A percentile compares a stretch with the other conserved stretches of the same genome.
Evolutionary conservation across 371 early-diverging fungal species (phyloP).

Genomic region (Syncephalis fuscata): DNA sequence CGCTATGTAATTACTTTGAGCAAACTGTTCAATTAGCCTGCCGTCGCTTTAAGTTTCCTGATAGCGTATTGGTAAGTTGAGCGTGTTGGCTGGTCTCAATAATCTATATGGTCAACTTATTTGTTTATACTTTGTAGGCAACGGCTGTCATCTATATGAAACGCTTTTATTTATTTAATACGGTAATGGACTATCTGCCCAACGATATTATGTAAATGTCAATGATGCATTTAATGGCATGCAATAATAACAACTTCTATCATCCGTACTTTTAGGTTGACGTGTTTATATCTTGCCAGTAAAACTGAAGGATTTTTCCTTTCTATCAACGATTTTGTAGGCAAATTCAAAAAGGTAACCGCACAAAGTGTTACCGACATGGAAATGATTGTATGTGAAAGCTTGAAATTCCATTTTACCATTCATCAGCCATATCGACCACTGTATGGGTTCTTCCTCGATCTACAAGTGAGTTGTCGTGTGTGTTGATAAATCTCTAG

Average conservation of each 20-base stretch:
- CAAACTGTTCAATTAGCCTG: conserved; percentile 20
- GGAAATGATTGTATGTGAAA: conserved; percentile 67
- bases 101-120: background rate
- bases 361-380: conserved; percentile 23
- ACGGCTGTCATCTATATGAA: conserved; percentile 83
- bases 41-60: conserved; percentile 30
- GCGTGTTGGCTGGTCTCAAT: background rate
- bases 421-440: conserved; percentile 74
- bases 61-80: conserved; percentile 29
- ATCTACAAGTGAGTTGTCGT: conserved; percentile 39
- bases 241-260: background rate
- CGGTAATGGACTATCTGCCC: conserved; percentile 80
- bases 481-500: background rate
- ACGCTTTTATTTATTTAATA: conserved; percentile 73
- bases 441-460: conserved; percentile 67
- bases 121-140: conserved; percentile 26
- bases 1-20: conserved; percentile 21
- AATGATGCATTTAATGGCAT: background rate
- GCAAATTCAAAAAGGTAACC: conserved; percentile 4
- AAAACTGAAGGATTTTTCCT: conserved; percentile 71
- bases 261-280: conserved; percentile 25
- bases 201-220: conserved; percentile 52
- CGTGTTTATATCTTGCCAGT: conserved; percentile 72
- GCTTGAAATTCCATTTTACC: conserved; percentile 65
- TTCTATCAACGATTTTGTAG: conserved; percentile 55